Evolutionary conservation across 1,284 basidiomycete genomes (phyloP), one percentile per base, ranked within the genome.

Genomic region (Moniliophthora roreri): DNA sequence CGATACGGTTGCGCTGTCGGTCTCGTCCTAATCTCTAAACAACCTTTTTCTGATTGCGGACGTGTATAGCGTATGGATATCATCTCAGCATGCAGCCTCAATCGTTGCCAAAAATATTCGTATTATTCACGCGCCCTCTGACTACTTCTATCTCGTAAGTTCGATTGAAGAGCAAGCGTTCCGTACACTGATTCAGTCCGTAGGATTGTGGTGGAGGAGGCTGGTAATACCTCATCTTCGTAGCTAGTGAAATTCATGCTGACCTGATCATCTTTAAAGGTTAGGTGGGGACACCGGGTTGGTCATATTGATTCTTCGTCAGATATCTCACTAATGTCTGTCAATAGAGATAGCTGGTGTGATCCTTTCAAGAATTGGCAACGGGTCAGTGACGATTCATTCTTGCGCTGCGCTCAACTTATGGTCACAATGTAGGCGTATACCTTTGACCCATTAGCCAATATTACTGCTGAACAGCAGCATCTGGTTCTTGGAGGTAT

Each of bases 321-420:
- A 41, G 1, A 13, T 38, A 42, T 51, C 6, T 53, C 36, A 4
- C 11, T 3, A 28, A 8, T n/a, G 4, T 4, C 9, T 9, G 20
- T 32, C 28, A 32, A 57, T 54, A 72, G 77, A 8, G 76, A 78
- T 51, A 77, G 73, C 55, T 73, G 70, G 86, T 89, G 87, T 64
- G 85, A 87, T 60, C 86, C 86, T 1, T 87, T 85, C 80, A 89
- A 89, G 69, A 80, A 81, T 2, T 92, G 89, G 89, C 81, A 85
- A 63, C 80, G 79, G 71, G 82, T 82, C 38, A 59, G 67, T 3
- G 34, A 35, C 20, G 13, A 7, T 36, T n/a, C 9, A n/a, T 18
- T 5, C 36, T 11, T 10, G 34, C 4, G 36, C 11, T 4, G 11
- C 2, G 23, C 28, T 13, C 2, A 10, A 37, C 2, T 20, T 15